These are phyloP conservation scores for Lasiosphaeriaceae sp. DNA, from an alignment of 495 filamentous ascomycete genomes.

Conservation along the genomic window DNA sequence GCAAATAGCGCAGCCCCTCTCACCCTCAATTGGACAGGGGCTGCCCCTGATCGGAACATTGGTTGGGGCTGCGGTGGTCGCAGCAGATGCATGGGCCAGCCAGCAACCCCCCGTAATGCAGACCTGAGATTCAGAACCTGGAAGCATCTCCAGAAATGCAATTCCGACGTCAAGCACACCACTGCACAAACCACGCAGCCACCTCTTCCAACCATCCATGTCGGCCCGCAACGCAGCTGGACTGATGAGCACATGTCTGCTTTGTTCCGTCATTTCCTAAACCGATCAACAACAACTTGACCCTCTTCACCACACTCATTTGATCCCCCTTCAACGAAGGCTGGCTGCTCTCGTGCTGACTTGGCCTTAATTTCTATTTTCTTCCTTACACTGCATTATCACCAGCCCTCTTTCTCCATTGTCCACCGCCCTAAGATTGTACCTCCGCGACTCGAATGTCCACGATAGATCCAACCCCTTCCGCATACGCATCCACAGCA, in stretches of 20 bases:
- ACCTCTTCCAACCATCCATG: constrained; percentile 14
- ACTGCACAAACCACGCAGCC: not conserved
- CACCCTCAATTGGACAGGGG: not conserved
- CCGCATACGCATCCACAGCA: constrained; percentile 6
- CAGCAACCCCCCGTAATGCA: not conserved
- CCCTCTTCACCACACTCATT: constrained; percentile 15
- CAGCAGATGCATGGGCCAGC: not conserved
- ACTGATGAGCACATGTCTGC: constrained; percentile 19
- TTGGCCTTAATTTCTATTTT: not conserved
- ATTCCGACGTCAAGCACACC: constrained; percentile 8
- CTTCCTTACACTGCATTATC: not conserved
- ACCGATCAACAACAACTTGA: too few species aligned
- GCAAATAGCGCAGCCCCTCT: too few species aligned
- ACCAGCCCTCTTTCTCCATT: not conserved
- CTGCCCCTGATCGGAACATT: not conserved
- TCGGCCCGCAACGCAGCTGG: constrained; percentile 18
- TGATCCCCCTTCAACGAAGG: constrained; percentile 1
- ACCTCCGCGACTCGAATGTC: constrained; percentile 14
- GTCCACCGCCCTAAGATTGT: not conserved
- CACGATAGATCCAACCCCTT: not conserved
- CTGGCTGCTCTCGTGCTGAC: not conserved
- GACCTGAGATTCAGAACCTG: too few species aligned
- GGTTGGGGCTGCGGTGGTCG: not conserved
- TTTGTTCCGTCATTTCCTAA: constrained; percentile 16
- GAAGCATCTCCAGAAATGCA: not conserved